Percentiles rank a stretch among this genome's conserved stretches.
phyloP scores from a whole-genome alignment of 164 flowering plant species.

The Vitis amurensis region DNA sequence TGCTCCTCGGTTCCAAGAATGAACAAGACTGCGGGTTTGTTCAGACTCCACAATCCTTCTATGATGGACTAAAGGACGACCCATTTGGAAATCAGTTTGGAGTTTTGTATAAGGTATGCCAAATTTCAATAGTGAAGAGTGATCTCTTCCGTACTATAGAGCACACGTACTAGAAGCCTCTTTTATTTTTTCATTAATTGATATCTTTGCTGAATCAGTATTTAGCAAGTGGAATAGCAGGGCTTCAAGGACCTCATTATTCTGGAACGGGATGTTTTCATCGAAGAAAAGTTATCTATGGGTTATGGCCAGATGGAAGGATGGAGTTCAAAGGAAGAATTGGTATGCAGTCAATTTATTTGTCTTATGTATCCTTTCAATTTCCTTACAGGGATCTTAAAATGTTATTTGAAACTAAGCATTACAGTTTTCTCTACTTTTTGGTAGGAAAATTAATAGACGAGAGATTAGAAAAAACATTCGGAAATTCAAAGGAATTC shows the following conservation, averaged over 20 bases:
- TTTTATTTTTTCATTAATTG: neutral
- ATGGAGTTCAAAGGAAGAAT: neutral
- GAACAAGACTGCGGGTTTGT: conserved; percentile 44
- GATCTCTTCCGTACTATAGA: too few species aligned
- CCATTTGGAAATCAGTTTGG: conserved; percentile 44
- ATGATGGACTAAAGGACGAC: conserved; percentile 44
- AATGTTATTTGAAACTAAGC: too few species aligned
- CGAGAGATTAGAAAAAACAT: conserved; percentile 11
- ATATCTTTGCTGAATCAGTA: conserved; percentile 10
- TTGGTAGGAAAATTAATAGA: conserved; percentile 18
- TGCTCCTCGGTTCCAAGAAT: neutral
- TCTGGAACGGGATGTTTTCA: conserved; percentile 60
- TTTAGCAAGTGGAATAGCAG: conserved; percentile 28
- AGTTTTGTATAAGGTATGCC: conserved; percentile 23
- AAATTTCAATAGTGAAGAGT: neutral
- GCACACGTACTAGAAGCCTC: too few species aligned
- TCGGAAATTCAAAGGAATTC: conserved; percentile 39
- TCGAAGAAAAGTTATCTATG: conserved; percentile 55
- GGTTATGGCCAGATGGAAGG: conserved; percentile 28
- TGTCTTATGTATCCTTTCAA: neutral
- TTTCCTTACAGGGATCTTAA: neutral
- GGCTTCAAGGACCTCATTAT: conserved; percentile 54
- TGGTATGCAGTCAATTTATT: conserved; percentile 1
- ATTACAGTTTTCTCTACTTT: neutral
- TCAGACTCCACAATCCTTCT: conserved; percentile 54